Evolutionary conservation across 202 grass and related monocot genomes (phyloP).

Genomic region (Sporobolus alterniflorus): DNA sequence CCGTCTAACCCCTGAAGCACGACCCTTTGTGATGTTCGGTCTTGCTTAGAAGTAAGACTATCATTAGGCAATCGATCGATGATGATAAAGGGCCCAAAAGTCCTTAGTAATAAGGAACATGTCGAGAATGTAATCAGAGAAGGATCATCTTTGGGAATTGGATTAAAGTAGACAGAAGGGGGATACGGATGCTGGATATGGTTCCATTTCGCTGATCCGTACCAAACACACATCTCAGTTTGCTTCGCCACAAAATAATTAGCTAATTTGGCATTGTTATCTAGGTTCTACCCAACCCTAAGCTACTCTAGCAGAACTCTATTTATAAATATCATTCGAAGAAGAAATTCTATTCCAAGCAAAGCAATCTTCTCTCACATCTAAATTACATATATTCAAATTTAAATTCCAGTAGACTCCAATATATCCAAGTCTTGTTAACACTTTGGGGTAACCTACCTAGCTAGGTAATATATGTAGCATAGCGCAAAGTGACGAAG

Average conservation of each 20-base stretch:
- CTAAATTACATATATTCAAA: constrained; percentile 5
- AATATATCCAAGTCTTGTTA: constrained; percentile 33
- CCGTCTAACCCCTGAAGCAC: not conserved
- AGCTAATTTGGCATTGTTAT: constrained; percentile 51
- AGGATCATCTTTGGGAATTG: constrained; percentile 45
- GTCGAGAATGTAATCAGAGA: constrained; percentile 19
- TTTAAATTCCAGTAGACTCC: constrained; percentile 37
- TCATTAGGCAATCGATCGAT: constrained; percentile 46
- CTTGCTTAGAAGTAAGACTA: not conserved
- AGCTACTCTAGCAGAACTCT: not conserved
- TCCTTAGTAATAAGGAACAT: not conserved
- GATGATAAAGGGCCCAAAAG: constrained; percentile 1
- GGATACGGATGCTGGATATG: constrained; percentile 55
- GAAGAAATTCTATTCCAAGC: constrained; percentile 33
- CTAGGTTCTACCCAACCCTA: constrained; percentile 39
- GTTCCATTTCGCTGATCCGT: constrained; percentile 58
- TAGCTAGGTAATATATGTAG: not conserved
- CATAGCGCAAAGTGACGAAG: constrained; percentile 3
- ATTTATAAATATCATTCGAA: constrained; percentile 10
- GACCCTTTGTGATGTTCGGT: not conserved
- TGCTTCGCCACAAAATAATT: constrained; percentile 40
- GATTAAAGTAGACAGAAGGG: constrained; percentile 39
- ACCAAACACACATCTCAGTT: constrained; percentile 45
- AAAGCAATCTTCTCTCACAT: not conserved
- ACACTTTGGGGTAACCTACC: constrained; percentile 8